phyloP scores from a whole-genome alignment of 495 filamentous ascomycete species.

The Penicillium riverlandense region DNA sequence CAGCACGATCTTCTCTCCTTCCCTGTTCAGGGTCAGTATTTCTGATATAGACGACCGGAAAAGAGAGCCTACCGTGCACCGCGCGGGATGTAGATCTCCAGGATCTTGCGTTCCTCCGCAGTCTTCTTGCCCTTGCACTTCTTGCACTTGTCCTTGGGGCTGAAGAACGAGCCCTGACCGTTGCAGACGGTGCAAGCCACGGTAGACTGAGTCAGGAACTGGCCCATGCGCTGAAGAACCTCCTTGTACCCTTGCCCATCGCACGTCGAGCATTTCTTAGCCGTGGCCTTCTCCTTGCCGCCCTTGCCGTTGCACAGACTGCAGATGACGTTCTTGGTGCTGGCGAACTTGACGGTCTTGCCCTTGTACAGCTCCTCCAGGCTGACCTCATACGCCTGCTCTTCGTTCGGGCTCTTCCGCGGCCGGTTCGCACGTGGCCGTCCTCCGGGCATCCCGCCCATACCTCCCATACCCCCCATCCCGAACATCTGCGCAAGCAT shows the following conservation, averaged over 20 bases:
- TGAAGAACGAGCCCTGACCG: constrained; percentile 74
- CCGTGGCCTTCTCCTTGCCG: constrained; percentile 85
- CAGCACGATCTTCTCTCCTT: constrained; percentile 84
- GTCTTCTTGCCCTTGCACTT: constrained; percentile 93
- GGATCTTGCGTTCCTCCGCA: constrained; percentile 74
- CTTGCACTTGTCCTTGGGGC: constrained; percentile 94
- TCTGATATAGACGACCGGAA: background rate
- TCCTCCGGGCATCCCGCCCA: constrained; percentile 40
- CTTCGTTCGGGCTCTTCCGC: constrained; percentile 70
- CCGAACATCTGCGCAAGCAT: constrained; percentile 10
- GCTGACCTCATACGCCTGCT: constrained; percentile 82
- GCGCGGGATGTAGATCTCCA: constrained; percentile 93
- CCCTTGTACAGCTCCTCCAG: constrained; percentile 96
- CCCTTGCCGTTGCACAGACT: constrained; percentile 79
- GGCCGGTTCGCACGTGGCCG: constrained; percentile 49
- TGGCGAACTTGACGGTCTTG: constrained; percentile 92
- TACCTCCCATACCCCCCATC: constrained; percentile 54
- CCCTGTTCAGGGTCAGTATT: constrained; percentile 24
- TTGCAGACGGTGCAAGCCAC: constrained; percentile 71
- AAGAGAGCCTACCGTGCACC: constrained; percentile 55
- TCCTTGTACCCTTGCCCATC: constrained; percentile 67
- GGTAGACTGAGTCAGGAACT: constrained; percentile 69
- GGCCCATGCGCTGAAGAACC: constrained; percentile 67
- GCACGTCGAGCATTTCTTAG: constrained; percentile 78
- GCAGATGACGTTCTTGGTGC: constrained; percentile 88